Conservation (phyloP, 805 yeast genomes). For the Saccharomycopsis capsularis region DNA sequence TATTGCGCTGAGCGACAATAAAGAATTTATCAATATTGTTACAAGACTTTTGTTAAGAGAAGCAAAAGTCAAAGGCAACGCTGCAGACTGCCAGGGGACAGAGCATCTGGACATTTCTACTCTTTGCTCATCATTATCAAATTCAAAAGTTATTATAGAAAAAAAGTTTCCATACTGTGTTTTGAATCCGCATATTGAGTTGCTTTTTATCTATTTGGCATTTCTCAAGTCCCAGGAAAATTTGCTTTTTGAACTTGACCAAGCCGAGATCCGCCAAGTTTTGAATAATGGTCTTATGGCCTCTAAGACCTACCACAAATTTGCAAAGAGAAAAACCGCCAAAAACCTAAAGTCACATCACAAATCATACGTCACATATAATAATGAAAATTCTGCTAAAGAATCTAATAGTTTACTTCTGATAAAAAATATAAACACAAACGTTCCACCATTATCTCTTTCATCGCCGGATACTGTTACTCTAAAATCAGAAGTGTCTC, state of each 20-base stretch:
- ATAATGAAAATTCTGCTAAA: neutral
- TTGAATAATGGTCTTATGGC: slow-evolving; percentile 33
- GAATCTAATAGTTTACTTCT: neutral
- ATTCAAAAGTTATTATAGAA: slow-evolving; percentile 1
- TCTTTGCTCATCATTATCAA: neutral
- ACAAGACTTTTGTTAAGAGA: neutral
- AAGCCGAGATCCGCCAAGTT: slow-evolving; percentile 78
- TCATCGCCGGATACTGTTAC: neutral
- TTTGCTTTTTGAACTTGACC: slow-evolving; percentile 79
- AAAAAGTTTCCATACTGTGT: slow-evolving; percentile 44
- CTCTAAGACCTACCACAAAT: slow-evolving; percentile 1
- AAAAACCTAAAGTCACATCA: slow-evolving; percentile 11
- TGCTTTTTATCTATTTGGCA: slow-evolving; percentile 69
- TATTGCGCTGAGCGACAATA: neutral
- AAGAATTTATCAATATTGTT: slow-evolving; percentile 22
- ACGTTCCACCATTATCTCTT: neutral
- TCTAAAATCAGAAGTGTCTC: neutral
- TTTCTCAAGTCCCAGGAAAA: slow-evolving; percentile 73
- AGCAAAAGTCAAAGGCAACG: neutral
- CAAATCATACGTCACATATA: slow-evolving; percentile 13
- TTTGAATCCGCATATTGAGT: slow-evolving; percentile 68
- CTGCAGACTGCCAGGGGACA: neutral
- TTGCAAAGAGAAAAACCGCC: slow-evolving; percentile 7
- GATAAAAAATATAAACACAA: neutral
- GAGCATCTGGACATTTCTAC: neutral